Evolutionary conservation across 2,329 filamentous ascomycete species (phyloP).

Genomic region (Phialemonium atrogriseum): DNA sequence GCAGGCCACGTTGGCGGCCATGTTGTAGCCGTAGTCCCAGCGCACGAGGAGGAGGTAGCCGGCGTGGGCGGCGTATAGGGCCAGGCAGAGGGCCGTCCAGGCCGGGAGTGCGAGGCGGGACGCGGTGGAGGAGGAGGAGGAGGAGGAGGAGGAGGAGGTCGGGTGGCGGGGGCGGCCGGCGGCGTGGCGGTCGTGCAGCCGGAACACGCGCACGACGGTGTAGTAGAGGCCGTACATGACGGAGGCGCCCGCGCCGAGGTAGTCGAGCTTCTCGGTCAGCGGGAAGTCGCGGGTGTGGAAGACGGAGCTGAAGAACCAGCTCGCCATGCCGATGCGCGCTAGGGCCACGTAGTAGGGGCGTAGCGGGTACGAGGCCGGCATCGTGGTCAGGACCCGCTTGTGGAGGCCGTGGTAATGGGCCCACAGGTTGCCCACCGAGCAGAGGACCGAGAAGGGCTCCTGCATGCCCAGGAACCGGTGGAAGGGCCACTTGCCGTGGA

Average conservation of each 20-base stretch:
- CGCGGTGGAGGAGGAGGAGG: too few species aligned
- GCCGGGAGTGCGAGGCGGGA: too few species aligned
- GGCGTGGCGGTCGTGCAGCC: constrained; percentile 56
- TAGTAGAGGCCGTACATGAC: constrained; percentile 91
- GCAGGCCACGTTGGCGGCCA: constrained; percentile 83
- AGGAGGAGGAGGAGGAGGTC: too few species aligned
- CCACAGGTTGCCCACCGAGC: constrained; percentile 83
- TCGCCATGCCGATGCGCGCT: constrained; percentile 70
- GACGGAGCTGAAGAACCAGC: constrained; percentile 82
- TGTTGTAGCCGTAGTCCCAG: constrained; percentile 98
- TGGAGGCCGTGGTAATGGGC: constrained; percentile 74
- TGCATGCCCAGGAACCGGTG: constrained; percentile 84
- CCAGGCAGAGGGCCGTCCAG: constrained; percentile 68
- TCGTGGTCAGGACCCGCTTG: constrained; percentile 56
- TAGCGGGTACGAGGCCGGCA: constrained; percentile 68
- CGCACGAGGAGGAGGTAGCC: constrained; percentile 74
- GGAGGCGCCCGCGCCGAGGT: constrained; percentile 84
- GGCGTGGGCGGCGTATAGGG: constrained; percentile 69
- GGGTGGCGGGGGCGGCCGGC: constrained; percentile 33
- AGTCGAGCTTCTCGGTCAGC: constrained; percentile 88
- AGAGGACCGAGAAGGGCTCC: constrained; percentile 88
- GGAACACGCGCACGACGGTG: constrained; percentile 70
- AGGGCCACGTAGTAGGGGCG: constrained; percentile 74
- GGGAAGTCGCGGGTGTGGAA: constrained; percentile 88
- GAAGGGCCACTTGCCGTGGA: constrained; percentile 99